Conservation (phyloP, 306 rosid genomes). For the Castanopsis chinensis region DNA sequence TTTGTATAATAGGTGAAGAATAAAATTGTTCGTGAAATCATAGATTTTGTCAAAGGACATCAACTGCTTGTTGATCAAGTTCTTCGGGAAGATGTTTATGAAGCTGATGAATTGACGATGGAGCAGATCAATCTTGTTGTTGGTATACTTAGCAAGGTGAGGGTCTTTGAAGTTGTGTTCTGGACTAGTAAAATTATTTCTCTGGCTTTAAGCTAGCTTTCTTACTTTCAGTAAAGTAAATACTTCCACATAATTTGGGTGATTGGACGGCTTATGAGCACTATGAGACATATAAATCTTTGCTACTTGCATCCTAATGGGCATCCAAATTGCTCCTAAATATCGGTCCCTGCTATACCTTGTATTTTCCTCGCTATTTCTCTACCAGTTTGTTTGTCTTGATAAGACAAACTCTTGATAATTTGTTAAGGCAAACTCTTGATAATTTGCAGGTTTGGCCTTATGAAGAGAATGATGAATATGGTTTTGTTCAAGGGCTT, state of each 20-base stretch:
- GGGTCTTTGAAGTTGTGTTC: conserved; percentile 4
- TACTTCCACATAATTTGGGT: neutral
- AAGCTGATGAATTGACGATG: conserved; percentile 66
- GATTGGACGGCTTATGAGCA: neutral
- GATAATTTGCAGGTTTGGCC: conserved; percentile 75
- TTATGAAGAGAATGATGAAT: conserved; percentile 72
- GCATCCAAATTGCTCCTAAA: neutral
- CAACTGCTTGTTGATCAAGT: conserved; percentile 72
- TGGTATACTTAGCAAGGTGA: conserved; percentile 93
- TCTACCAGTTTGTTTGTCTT: neutral
- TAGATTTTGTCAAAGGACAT: conserved; percentile 88
- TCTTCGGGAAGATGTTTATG: conserved; percentile 67
- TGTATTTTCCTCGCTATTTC: neutral
- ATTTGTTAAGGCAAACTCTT: neutral
- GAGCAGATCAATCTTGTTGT: conserved; percentile 93
- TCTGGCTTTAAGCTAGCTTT: conserved; percentile 17
- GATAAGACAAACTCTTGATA: too few species aligned
- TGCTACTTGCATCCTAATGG: conserved; percentile 6
- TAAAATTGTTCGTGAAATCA: conserved; percentile 84
- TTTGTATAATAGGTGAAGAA: conserved; percentile 66
- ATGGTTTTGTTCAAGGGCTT: conserved; percentile 94
- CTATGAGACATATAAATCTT: neutral
- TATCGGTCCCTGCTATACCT: neutral
- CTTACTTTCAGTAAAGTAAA: neutral
- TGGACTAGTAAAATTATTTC: conserved; percentile 2